Base-by-base conservation (phyloP, 441 rosid species). In the Kokia cookei region DNA sequence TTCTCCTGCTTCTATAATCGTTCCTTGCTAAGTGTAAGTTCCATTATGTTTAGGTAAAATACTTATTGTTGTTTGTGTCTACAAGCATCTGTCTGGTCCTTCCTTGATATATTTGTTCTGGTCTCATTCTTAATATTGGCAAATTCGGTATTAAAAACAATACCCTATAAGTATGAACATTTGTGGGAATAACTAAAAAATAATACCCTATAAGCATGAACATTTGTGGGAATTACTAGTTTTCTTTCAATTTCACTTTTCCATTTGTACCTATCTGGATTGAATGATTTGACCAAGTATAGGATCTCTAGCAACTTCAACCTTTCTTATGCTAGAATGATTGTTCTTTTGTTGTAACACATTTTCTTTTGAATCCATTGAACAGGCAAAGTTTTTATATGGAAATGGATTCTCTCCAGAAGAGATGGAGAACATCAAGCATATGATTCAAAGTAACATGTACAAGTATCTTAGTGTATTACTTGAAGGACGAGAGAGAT, bases 401-500 rank as follows among this genome's bases (percentile, higher is more conserved):
- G 92, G 90, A 64, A 85, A 84, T 55, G 82, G 74, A 70, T 88
- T 86, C 74, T 80, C 82, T 67, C 59, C 78, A 53, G 88, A 85
- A 47, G 93, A 89, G 76, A 74, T 82, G 67, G 86, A 82, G 75
- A 78, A 76, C 29, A 82, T 89, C 67, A 89, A 87, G 82, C 76
- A 82, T 73, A 84, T 89, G 89, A 89, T 89, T 76, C 93, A 89
- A 77, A 86, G 92, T 75, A 85, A 84, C 64, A 76, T 88, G 88
- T 88, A 86, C 80, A 82, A 75, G 73, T 89, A 87, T 77, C 91
- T 89, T 59, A 87, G 93, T 82, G 79, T 87, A 67, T 80, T 89
- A 74, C 86, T 87, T 27, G 93, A 87, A 73, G 90, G 90, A 24
- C 79, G 92, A 40, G 92, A 88, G 73, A 80, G 84, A 48, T 88